A percentile compares a stretch with the other conserved stretches of the same genome.
phyloP scores from a whole-genome alignment of 495 filamentous ascomycete species.

The Aspergillus cristatus region DNA sequence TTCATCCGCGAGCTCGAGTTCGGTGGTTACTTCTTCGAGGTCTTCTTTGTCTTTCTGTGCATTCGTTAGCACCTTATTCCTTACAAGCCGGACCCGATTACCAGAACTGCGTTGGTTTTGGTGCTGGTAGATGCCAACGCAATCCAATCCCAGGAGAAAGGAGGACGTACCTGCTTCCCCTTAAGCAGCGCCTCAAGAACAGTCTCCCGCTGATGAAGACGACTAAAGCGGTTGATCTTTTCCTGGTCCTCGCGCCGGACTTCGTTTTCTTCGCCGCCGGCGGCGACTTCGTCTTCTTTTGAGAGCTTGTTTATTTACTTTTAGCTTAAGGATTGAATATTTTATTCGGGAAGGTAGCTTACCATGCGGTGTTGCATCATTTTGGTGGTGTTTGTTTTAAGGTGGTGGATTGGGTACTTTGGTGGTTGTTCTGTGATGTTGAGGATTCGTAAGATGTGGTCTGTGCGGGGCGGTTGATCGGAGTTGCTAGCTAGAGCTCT shows the following conservation, averaged over 20 bases:
- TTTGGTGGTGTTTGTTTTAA: conserved; percentile 9
- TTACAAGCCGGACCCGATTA: too few species aligned
- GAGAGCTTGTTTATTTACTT: conserved; percentile 53
- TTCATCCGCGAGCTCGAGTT: conserved; percentile 92
- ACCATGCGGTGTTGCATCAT: conserved; percentile 41
- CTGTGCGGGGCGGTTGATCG: conserved; percentile 12
- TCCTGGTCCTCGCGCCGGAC: conserved; percentile 96
- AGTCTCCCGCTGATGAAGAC: conserved; percentile 79
- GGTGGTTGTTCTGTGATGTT: conserved; percentile 6
- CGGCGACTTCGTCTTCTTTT: conserved; percentile 72
- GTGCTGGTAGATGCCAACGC: too few species aligned
- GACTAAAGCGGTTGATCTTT: conserved; percentile 96
- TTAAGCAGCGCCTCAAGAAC: conserved; percentile 73
- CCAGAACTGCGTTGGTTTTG: too few species aligned
- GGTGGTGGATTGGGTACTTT: conserved; percentile 4
- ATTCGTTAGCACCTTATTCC: background rate
- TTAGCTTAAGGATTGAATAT: conserved; percentile 2
- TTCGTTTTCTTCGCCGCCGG: conserved; percentile 69
- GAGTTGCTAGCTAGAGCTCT: too few species aligned
- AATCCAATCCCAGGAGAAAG: conserved; percentile 2
- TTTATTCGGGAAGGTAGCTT: conserved; percentile 5
- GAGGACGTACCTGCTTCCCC: conserved; percentile 58
- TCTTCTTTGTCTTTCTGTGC: conserved; percentile 95
- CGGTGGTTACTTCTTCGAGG: conserved; percentile 80
- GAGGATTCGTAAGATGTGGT: conserved; percentile 8